phyloP scores from a whole-genome alignment of 495 filamentous ascomycete genomes.

The Daldinia childiae region DNA sequence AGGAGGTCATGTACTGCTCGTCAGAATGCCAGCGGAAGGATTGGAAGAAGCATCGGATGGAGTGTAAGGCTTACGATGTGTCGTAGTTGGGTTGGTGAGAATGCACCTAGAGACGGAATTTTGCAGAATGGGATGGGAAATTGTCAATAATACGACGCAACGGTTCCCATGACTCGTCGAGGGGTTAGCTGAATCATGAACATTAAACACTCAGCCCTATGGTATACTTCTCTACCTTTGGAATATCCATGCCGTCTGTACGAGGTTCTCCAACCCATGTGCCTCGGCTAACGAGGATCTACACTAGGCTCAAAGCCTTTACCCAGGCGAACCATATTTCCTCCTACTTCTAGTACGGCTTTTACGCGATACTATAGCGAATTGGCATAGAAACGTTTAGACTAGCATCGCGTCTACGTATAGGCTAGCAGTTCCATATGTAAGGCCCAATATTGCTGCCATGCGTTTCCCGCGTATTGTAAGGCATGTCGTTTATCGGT shows the following conservation, averaged over 20 bases:
- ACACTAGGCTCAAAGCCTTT: neutral
- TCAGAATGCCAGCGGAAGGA: constrained; percentile 50
- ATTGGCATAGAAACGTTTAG: too few relatives aligned
- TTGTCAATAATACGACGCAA: too few relatives aligned
- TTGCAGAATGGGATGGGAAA: neutral
- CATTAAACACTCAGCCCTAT: neutral
- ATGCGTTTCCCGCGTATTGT: neutral
- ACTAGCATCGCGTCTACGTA: too few relatives aligned
- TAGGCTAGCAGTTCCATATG: too few relatives aligned
- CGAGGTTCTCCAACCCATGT: neutral
- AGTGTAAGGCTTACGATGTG: constrained; percentile 37
- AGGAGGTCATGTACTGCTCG: constrained; percentile 48
- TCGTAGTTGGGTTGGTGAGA: neutral
- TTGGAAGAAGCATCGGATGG: constrained; percentile 52
- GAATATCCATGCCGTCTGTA: neutral
- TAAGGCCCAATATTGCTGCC: too few relatives aligned
- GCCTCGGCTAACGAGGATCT: neutral
- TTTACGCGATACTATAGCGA: too few relatives aligned
- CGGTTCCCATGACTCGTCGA: neutral
- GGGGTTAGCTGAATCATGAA: neutral
- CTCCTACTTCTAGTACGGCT: too few relatives aligned
- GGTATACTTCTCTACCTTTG: neutral
- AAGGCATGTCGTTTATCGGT: neutral
- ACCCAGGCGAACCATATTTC: too few relatives aligned
- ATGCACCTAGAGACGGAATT: neutral